A percentile compares a stretch with the other conserved stretches of the same genome.
phyloP scores from a whole-genome alignment of 306 rosid species.

The Lupinus albus region DNA sequence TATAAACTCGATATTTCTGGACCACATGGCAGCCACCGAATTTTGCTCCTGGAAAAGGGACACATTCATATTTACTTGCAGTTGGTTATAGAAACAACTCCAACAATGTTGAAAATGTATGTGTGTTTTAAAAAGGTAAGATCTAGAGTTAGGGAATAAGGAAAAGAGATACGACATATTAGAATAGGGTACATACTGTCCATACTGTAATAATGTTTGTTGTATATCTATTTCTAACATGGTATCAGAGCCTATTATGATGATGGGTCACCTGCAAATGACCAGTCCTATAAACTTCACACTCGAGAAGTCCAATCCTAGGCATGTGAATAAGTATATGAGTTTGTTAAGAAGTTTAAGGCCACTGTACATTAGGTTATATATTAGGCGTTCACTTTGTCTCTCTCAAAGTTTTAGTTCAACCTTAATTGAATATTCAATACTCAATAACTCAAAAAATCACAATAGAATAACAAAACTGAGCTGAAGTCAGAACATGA shows the following conservation, averaged over 20 bases:
- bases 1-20: conserved; percentile 73
- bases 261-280: too few relatives aligned
- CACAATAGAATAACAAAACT: conserved; percentile 24
- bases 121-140: too few relatives aligned
- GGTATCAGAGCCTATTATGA: too few relatives aligned
- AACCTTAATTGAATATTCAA: conserved; percentile 13
- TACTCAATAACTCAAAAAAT: conserved; percentile 16
- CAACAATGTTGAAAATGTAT: background rate
- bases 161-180: too few relatives aligned
- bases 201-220: too few relatives aligned
- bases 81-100: conserved; percentile 13
- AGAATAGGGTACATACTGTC: too few relatives aligned
- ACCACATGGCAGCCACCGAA: conserved; percentile 80
- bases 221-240: too few relatives aligned
- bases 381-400: conserved; percentile 20
- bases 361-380: conserved; percentile 4
- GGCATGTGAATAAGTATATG: background rate
- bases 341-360: background rate
- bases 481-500: conserved; percentile 3
- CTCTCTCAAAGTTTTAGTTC: conserved; percentile 16
- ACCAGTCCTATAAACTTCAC: too few relatives aligned
- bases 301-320: too few relatives aligned
- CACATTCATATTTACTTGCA: conserved; percentile 24
- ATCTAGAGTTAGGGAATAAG: too few relatives aligned
- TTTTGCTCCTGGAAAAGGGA: conserved; percentile 72